Evolutionary conservation across 2,329 filamentous ascomycete species (phyloP).

Genomic region (Dothideomycetidae sp.): DNA sequence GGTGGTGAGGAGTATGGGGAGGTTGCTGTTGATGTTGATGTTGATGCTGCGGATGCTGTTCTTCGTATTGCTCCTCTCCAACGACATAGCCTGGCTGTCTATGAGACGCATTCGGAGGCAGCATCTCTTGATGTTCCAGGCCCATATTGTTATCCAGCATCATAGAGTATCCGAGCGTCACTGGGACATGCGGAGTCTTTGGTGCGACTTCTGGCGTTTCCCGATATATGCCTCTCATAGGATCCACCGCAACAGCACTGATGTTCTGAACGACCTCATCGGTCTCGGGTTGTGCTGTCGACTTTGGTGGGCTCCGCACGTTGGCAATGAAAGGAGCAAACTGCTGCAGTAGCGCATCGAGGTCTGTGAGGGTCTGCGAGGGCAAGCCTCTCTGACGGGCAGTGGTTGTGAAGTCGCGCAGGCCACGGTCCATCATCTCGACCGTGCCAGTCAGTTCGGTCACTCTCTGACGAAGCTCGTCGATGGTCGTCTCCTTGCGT

Average conservation of each 20-base stretch:
- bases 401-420: constrained; percentile 52
- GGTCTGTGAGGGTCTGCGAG: constrained; percentile 10
- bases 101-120: background rate
- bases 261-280: constrained; percentile 6
- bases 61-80: constrained; percentile 19
- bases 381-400: constrained; percentile 5
- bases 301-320: constrained; percentile 15
- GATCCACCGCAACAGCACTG: constrained; percentile 7
- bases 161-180: constrained; percentile 18
- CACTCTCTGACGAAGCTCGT: constrained; percentile 56
- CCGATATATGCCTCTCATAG: constrained; percentile 3
- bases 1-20: background rate
- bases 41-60: background rate
- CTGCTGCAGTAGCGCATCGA: constrained; percentile 13
- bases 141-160: constrained; percentile 10
- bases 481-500: constrained; percentile 71
- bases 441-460: constrained; percentile 54
- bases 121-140: constrained; percentile 4
- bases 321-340: constrained; percentile 13
- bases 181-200: constrained; percentile 6
- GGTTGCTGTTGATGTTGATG: too few relatives aligned
- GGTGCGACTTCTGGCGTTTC: background rate
- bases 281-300: background rate
- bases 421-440: constrained; percentile 58
- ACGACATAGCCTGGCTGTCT: constrained; percentile 8